Base-by-base conservation (phyloP, 345 rosid genomes). In the Eucalyptus polyanthemos region DNA sequence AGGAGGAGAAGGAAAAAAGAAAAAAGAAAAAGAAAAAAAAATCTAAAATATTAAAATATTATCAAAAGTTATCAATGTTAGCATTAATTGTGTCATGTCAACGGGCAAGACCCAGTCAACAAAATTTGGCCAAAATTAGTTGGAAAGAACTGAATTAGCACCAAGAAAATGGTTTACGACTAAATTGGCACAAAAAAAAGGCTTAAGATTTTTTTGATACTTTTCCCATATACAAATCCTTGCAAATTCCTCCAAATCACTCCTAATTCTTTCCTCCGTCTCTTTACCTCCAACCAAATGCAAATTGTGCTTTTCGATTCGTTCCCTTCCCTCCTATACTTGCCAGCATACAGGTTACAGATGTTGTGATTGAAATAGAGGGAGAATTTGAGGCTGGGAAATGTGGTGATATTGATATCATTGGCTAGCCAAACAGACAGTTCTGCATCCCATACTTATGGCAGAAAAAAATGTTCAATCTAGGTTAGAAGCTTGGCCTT, bases 41-140 rank as follows among this genome's bases (percentile, higher is more conserved):
- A 19, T 53, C 56, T 19, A 53, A 53, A 53, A 0, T 53, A 53
- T 3, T 53, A 53, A 53, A 19, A 53, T 8, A 19, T 21, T 53
- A 53, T 53, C 1, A 53, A 53, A 19, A 53, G 5, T 53, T 53
- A 4, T 21, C 2, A 53, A 53, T 21, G 0, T 53, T 3, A 8
- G 2, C 0, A 1, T 0, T 4, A 0, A 53, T 53, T 1, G 1
- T 53, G 5, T 4, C 1, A 1, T 53, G 25, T 53, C 0, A 53
- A 53, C n/a, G n/a, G n/a, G n/a, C n/a, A n/a, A n/a, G n/a, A 0
- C 2, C 1, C 0, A 7, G 0, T 19, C 0, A 53, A 0, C 5
- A 53, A 53, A 53, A 53, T 19, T 0, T 19, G 2, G 1, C 1
- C 2, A 53, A 53, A 53, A 19, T 21, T 53, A 53, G 58, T 21